These are phyloP conservation scores for Tulasnella sp. DNA, from an alignment of 768 basidiomycete species.

Conservation along the genomic window DNA sequence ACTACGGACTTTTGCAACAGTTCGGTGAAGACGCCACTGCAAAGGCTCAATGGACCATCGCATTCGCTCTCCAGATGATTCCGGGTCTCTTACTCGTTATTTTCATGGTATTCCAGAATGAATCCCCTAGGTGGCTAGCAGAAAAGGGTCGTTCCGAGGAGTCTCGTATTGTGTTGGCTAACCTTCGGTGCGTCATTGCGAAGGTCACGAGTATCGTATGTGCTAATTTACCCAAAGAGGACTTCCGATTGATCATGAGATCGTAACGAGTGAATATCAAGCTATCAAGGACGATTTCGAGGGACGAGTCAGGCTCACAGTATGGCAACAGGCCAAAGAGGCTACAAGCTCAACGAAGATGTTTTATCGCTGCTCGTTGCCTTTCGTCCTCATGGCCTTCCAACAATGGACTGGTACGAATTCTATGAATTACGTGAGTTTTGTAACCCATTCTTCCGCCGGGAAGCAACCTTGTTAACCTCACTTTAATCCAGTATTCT, in stretches of 20 bases:
- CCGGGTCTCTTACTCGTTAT: constrained; percentile 47
- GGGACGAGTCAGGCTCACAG: constrained; percentile 25
- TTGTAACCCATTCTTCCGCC: not conserved
- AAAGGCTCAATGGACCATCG: constrained; percentile 45
- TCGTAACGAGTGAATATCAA: constrained; percentile 47
- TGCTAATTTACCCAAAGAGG: no score
- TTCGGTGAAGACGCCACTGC: not conserved
- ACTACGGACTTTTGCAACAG: not conserved
- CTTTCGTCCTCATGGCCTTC: constrained; percentile 36
- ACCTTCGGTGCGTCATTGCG: no score
- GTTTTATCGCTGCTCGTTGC: constrained; percentile 36
- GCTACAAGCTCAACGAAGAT: constrained; percentile 61
- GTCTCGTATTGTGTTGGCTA: constrained; percentile 48
- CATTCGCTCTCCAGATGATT: constrained; percentile 65
- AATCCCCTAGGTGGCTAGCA: constrained; percentile 67
- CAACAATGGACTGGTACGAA: constrained; percentile 42
- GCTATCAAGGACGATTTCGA: constrained; percentile 39
- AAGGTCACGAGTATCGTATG: no score
- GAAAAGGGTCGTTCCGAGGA: constrained; percentile 45
- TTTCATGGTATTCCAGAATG: constrained; percentile 41
- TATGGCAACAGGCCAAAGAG: constrained; percentile 24
- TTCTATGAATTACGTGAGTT: constrained; percentile 35
- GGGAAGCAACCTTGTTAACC: not conserved
- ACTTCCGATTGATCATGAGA: constrained; percentile 30
- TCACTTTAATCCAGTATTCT: constrained; percentile 28